Evolutionary conservation across 2,329 filamentous ascomycete genomes (phyloP).

Genomic region (Claviceps digitariae): DNA sequence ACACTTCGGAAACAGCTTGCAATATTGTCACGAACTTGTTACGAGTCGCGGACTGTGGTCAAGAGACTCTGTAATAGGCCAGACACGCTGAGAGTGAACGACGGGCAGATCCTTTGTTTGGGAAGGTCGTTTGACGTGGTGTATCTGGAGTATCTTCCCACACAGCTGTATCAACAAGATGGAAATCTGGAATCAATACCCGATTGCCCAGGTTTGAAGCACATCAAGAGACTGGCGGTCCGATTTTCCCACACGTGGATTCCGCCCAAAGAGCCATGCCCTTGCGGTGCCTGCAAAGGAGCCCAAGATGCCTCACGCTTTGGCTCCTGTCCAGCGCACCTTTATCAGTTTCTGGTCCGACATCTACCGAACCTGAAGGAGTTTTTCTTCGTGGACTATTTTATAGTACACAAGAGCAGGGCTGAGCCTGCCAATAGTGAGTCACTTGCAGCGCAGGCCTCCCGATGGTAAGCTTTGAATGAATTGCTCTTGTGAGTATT

Average conservation of each 20-base stretch:
- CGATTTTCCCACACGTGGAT: constrained; percentile 30
- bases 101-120: constrained; percentile 17
- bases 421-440: neutral
- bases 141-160: constrained; percentile 22
- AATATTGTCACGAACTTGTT: constrained; percentile 15
- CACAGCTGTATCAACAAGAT: constrained; percentile 14
- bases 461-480: neutral
- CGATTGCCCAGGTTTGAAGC: constrained; percentile 15
- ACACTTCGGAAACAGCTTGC: constrained; percentile 15
- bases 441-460: neutral
- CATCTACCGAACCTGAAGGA: constrained; percentile 27
- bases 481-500: neutral
- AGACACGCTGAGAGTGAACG: constrained; percentile 12
- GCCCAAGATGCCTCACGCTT: constrained; percentile 14
- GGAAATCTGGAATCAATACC: constrained; percentile 15
- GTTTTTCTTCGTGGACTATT: constrained; percentile 32
- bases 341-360: constrained; percentile 30
- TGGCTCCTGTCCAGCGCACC: constrained; percentile 23
- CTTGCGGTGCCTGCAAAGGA: constrained; percentile 22
- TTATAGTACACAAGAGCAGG: constrained; percentile 20
- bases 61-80: constrained; percentile 10
- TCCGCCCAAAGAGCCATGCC: constrained; percentile 10
- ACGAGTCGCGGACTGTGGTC: constrained; percentile 13
- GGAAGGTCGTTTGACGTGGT: constrained; percentile 17
- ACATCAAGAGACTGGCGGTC: constrained; percentile 26